phyloP scores from a whole-genome alignment of 352 stramenopile genomes.

The Phytophthora fragariae region DNA sequence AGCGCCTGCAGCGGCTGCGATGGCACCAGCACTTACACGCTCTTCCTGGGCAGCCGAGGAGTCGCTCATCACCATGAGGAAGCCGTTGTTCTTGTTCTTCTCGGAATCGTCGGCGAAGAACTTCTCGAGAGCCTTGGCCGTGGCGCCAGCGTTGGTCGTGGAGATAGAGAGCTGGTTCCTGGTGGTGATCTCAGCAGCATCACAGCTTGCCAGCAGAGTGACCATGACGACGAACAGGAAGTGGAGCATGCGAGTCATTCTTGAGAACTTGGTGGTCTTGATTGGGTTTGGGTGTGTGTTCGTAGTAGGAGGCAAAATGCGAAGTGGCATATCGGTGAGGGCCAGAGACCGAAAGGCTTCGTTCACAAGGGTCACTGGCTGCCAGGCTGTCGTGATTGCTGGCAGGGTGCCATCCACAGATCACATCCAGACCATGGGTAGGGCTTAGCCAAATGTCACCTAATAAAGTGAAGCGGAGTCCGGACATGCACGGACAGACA shows the following conservation, averaged over 20 bases:
- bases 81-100: slow-evolving; percentile 18
- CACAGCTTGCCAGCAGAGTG: slow-evolving; percentile 10
- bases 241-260: slow-evolving; percentile 23
- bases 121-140: slow-evolving; percentile 18
- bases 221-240: slow-evolving; percentile 12
- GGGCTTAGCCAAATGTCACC: background rate
- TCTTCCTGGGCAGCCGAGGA: slow-evolving; percentile 18
- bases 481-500: background rate
- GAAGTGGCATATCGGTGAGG: slow-evolving; percentile 9
- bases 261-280: background rate
- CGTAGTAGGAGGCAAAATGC: slow-evolving; percentile 16
- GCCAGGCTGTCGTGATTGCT: background rate
- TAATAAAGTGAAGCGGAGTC: slow-evolving; percentile 16
- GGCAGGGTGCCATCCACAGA: background rate
- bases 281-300: background rate
- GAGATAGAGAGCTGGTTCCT: slow-evolving; percentile 24
- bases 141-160: slow-evolving; percentile 17
- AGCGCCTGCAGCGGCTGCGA: slow-evolving; percentile 14
- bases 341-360: slow-evolving; percentile 3
- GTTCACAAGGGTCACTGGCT: slow-evolving; percentile 3
- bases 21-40: slow-evolving; percentile 9
- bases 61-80: slow-evolving; percentile 19
- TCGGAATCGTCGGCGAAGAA: slow-evolving; percentile 23
- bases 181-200: slow-evolving; percentile 1
- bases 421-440: background rate